Evolutionary conservation across 495 filamentous ascomycete genomes (phyloP).

Genomic region (Immersiella caudata): DNA sequence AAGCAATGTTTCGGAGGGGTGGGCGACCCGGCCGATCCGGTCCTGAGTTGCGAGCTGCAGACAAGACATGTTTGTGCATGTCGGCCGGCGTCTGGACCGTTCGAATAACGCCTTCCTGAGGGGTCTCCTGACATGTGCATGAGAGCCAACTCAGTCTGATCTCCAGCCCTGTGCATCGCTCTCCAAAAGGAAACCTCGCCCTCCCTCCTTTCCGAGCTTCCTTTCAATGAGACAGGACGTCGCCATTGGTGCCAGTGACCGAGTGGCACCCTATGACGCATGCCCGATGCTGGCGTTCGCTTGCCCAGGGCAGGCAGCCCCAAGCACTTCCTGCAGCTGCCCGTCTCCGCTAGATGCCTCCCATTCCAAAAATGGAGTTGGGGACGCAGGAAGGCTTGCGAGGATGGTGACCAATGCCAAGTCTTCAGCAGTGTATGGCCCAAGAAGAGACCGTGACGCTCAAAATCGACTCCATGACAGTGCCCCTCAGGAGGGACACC

Average conservation of each 20-base stretch:
- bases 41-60: neutral
- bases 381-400: constrained; percentile 4
- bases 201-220: neutral
- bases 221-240: neutral
- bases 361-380: neutral
- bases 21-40: neutral
- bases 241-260: neutral
- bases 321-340: neutral
- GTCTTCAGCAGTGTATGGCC: neutral
- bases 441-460: neutral
- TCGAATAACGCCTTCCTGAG: constrained; percentile 1
- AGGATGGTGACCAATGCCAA: constrained; percentile 13
- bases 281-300: neutral
- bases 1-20: neutral
- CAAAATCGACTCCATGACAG: neutral
- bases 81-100: constrained; percentile 15
- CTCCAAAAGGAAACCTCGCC: neutral
- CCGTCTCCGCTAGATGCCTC: neutral
- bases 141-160: neutral
- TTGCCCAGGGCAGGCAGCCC: neutral
- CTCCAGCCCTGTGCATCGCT: neutral
- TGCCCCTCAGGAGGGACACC: neutral
- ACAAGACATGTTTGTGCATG: constrained; percentile 2
- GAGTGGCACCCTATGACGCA: constrained; percentile 2
- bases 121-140: constrained; percentile 19